phyloP scores from a whole-genome alignment of 805 yeast genomes.

The Hanseniaspora lachancei region DNA sequence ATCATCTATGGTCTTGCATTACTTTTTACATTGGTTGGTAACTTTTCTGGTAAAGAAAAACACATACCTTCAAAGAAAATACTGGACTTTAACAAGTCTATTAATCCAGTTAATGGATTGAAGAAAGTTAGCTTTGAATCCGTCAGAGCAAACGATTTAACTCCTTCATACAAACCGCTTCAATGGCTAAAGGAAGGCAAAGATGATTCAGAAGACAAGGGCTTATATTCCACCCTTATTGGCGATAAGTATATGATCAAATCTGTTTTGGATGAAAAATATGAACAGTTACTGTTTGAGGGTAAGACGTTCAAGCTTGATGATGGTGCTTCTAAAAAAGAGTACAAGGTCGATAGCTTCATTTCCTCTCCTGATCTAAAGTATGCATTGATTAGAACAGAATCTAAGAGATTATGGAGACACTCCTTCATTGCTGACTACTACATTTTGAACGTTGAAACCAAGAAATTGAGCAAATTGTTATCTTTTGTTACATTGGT shows the following conservation, averaged over 20 bases:
- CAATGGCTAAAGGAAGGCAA: conserved; percentile 56
- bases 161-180: conserved; percentile 39
- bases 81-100: background rate
- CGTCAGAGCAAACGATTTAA: conserved; percentile 44
- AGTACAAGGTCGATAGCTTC: conserved; percentile 39
- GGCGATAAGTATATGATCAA: conserved; percentile 42
- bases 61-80: background rate
- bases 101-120: conserved; percentile 9
- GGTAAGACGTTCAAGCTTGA: conserved; percentile 35
- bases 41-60: background rate
- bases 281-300: conserved; percentile 36
- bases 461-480: conserved; percentile 20
- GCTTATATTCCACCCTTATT: conserved; percentile 46
- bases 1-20: conserved; percentile 6
- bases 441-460: conserved; percentile 31
- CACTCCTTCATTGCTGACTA: conserved; percentile 36
- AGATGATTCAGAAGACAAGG: conserved; percentile 44
- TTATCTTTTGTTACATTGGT: conserved; percentile 35
- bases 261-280: conserved; percentile 34
- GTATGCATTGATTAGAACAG: conserved; percentile 46
- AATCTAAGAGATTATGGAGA: conserved; percentile 47
- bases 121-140: conserved; percentile 29
- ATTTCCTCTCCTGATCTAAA: conserved; percentile 56
- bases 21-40: background rate
- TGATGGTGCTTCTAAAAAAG: conserved; percentile 18